phyloP scores from a whole-genome alignment of 139 green algal genomes.

The Eudorina sp. region DNA sequence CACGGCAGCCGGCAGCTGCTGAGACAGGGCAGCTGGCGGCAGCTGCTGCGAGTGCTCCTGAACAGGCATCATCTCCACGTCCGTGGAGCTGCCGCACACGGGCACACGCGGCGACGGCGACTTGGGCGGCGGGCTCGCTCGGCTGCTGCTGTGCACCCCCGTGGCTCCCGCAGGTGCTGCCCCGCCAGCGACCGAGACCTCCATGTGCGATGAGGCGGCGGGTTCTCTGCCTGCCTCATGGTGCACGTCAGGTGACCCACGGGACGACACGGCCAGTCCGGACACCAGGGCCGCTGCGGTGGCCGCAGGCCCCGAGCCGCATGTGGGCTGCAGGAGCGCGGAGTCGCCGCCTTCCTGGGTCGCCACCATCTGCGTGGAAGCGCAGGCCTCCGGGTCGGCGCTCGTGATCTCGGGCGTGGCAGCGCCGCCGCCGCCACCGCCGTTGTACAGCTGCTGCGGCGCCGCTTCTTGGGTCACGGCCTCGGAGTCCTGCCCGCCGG shows the following conservation, averaged over 20 bases:
- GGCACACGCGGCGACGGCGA: too few species aligned
- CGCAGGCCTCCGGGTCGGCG: background rate
- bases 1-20: background rate
- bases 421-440: background rate
- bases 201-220: background rate
- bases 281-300: conserved; percentile 30
- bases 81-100: background rate
- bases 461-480: conserved; percentile 22
- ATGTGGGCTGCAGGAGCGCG: background rate
- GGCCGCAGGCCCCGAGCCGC: background rate
- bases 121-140: background rate
- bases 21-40: background rate
- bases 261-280: conserved; percentile 39
- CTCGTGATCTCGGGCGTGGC: conserved; percentile 28
- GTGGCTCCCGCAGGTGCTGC: background rate
- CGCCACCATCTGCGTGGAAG: background rate
- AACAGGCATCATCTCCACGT: conserved; percentile 16
- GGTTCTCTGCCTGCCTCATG: background rate
- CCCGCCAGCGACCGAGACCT: background rate
- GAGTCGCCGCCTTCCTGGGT: background rate
- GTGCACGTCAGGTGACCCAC: background rate
- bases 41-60: background rate
- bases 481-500: conserved; percentile 34
- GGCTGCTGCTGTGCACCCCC: background rate
- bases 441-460: background rate